Conservation (phyloP, 768 basidiomycete genomes). For the Boletus reticulatus region DNA sequence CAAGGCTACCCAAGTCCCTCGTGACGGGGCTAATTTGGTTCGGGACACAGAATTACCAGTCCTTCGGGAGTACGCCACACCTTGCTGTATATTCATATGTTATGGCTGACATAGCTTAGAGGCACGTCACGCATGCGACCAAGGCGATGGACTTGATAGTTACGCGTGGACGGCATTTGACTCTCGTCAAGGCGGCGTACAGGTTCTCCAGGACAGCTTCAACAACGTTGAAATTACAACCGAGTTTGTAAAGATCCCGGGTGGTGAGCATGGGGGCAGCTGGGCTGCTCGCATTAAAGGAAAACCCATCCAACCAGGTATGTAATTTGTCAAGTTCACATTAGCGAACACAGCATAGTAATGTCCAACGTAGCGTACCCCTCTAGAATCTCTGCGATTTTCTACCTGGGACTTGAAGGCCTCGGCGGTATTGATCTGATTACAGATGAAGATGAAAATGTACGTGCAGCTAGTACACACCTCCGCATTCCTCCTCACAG, state of each 20-base stretch:
- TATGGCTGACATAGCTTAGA: conserved; percentile 38
- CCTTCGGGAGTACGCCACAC: conserved; percentile 55
- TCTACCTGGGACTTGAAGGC: conserved; percentile 87
- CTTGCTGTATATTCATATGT: background rate
- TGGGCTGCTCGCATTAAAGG: conserved; percentile 88
- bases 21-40: conserved; percentile 96
- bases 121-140: conserved; percentile 85
- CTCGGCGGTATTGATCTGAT: conserved; percentile 80
- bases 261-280: conserved; percentile 79
- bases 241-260: conserved; percentile 82
- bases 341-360: conserved; percentile 24
- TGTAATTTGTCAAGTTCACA: background rate
- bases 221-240: conserved; percentile 89
- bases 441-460: conserved; percentile 71
- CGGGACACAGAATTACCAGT: conserved; percentile 81
- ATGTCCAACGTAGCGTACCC: conserved; percentile 35
- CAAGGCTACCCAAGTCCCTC: conserved; percentile 82
- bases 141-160: conserved; percentile 72
- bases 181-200: conserved; percentile 79
- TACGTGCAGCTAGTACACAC: conserved; percentile 34
- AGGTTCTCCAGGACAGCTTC: conserved; percentile 73
- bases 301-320: conserved; percentile 68
- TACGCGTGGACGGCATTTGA: conserved; percentile 93
- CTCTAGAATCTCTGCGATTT: conserved; percentile 74
- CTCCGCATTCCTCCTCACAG: conserved; percentile 4